Percentiles rank a stretch among this genome's conserved stretches.
These are phyloP conservation scores for Exobasidium rhododendri DNA, from an alignment of 1,284 basidiomycete genomes.

Conservation along the genomic window DNA sequence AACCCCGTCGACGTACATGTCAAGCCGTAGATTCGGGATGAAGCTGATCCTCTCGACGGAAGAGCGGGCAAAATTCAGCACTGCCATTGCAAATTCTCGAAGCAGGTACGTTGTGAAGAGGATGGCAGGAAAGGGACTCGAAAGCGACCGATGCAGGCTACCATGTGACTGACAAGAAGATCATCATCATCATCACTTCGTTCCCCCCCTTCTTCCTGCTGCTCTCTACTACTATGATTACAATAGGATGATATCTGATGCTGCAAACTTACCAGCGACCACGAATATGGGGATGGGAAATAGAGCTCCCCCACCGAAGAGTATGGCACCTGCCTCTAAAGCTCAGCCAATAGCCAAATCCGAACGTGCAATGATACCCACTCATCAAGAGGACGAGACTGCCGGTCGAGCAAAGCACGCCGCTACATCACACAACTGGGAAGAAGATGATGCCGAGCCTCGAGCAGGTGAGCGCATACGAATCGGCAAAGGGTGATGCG, in stretches of 20 bases:
- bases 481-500: too few relatives aligned
- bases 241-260: constrained; percentile 10
- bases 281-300: constrained; percentile 12
- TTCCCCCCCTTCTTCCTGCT: not conserved
- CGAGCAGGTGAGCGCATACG: not conserved
- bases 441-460: not conserved
- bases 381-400: not conserved
- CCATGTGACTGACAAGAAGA: too few relatives aligned
- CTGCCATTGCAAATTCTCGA: constrained; percentile 1
- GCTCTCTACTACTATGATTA: not conserved
- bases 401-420: not conserved
- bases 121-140: too few relatives aligned
- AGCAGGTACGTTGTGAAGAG: not conserved
- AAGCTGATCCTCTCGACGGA: constrained; percentile 1
- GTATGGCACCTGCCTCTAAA: not conserved
- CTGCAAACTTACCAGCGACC: constrained; percentile 3
- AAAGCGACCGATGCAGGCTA: too few relatives aligned
- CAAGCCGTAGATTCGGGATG: not conserved
- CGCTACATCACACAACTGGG: constrained; percentile 1
- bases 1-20: not conserved
- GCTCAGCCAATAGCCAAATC: constrained; percentile 3
- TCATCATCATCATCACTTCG: too few relatives aligned
- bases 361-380: not conserved
- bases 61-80: constrained; percentile 3
- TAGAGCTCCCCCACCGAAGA: not conserved